Evolutionary conservation across 768 basidiomycete species (phyloP).

Genomic region (Russula griseocarnosa): DNA sequence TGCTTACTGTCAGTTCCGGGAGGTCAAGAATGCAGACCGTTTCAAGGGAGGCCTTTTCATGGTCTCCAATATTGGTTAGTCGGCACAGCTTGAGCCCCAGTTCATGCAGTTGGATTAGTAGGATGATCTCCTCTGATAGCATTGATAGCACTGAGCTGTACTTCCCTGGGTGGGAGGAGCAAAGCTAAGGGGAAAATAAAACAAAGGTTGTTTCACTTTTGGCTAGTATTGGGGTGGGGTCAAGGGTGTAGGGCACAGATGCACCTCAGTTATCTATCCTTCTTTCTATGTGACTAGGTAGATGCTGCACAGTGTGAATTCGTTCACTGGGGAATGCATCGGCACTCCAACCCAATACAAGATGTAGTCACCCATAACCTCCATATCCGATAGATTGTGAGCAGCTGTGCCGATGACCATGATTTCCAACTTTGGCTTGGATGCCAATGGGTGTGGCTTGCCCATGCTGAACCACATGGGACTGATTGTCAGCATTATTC

Average conservation of each 20-base stretch:
- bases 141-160: constrained; percentile 18
- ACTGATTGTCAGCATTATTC: constrained; percentile 4
- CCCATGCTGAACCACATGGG: constrained; percentile 17
- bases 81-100: constrained; percentile 20
- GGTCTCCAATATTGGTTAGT: neutral
- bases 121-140: constrained; percentile 8
- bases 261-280: constrained; percentile 16
- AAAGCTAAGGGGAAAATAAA: neutral
- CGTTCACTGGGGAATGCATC: neutral
- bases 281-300: constrained; percentile 20
- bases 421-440: constrained; percentile 2
- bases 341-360: constrained; percentile 18
- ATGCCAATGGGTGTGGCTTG: constrained; percentile 16
- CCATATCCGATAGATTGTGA: constrained; percentile 18
- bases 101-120: constrained; percentile 14
- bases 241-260: neutral
- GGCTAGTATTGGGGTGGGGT: neutral
- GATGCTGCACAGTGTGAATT: constrained; percentile 9
- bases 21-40: constrained; percentile 15
- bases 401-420: constrained; percentile 11
- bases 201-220: neutral
- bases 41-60: constrained; percentile 3
- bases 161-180: neutral
- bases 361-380: constrained; percentile 23
- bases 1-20: neutral